Base-by-base conservation (phyloP, 2,329 filamentous ascomycete species). In the Tolypocladium tropicale region DNA sequence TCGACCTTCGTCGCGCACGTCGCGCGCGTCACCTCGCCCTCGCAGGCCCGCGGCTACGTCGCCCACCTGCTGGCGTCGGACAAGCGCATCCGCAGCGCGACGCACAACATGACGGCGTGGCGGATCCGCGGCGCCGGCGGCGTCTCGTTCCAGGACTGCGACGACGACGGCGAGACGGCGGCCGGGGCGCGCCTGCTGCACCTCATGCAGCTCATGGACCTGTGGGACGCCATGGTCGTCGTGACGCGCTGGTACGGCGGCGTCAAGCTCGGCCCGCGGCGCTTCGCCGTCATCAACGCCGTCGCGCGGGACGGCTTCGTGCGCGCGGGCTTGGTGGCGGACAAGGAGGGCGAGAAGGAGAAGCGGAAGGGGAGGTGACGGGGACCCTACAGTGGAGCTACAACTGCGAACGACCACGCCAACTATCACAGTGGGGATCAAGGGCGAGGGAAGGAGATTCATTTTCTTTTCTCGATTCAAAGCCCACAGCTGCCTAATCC, bases 201-300 rank as follows among this genome's bases (percentile, higher is more conserved):
- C 73, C 76, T 99, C 33, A 87, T 99, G 85, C 91, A 96, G 75
- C 74, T 96, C 59, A 96, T 96, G 89, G 89, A 92, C 66, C 78
- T 95, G 12, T 96, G 92, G 91, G 83, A 95, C 70, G 86, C 88
- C 18, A 86, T 97, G 76, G 90, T 99, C 0, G 87, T 99, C 4
- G 93, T 99, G 32, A 91, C 89, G 41, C 77, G 94, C 60, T 99
- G 94, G 94, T 99, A 95, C 71, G 94, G 94, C 4, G 94, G 94
- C 1, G 82, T 95, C 57, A 87, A 91, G 64, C 73, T 99, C 50
- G 94, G 94, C 0, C 92, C 93, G 53, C 87, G 92, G 69, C 78
- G 94, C 61, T 99, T 99, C 68, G 84, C 90, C 14, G 77, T 96
- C 55, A 97, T 99, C 68, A 96, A 96, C 68, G 80, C 82, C 55